phyloP scores from a whole-genome alignment of 495 filamentous ascomycete species.

The Talaromyces borbonicus region DNA sequence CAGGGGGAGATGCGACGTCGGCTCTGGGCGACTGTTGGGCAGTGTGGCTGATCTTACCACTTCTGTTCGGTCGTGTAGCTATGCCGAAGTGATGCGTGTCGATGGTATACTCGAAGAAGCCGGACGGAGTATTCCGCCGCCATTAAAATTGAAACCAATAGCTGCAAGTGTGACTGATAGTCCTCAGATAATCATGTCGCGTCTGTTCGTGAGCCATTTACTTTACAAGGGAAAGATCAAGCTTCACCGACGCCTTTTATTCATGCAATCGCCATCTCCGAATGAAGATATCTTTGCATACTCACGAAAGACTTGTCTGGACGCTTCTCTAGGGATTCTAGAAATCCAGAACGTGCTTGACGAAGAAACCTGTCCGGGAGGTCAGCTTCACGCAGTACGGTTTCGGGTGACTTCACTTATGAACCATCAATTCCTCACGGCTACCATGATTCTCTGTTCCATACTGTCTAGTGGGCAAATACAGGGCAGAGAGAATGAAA shows the following conservation, averaged over 20 bases:
- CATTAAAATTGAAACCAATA: neutral
- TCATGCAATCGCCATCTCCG: neutral
- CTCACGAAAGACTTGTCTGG: neutral
- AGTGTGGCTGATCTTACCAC: conserved; percentile 29
- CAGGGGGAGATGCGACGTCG: conserved; percentile 47
- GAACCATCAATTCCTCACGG: neutral
- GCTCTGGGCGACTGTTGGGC: conserved; percentile 39
- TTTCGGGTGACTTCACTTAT: neutral
- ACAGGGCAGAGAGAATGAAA: conserved; percentile 11
- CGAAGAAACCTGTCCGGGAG: neutral
- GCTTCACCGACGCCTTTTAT: neutral
- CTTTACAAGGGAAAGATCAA: neutral
- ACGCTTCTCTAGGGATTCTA: neutral
- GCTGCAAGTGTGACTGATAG: neutral
- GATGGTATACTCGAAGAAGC: neutral
- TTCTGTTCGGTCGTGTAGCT: conserved; percentile 28
- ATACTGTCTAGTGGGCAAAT: conserved; percentile 19
- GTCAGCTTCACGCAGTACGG: neutral
- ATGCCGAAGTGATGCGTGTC: conserved; percentile 16
- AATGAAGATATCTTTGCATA: neutral
- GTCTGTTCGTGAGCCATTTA: neutral
- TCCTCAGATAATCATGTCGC: neutral
- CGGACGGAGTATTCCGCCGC: neutral
- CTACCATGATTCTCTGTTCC: conserved; percentile 3
- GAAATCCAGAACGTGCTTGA: neutral